These are phyloP conservation scores for Suhomyces pyralidae DNA, from an alignment of 805 yeast species.

Conservation along the genomic window DNA sequence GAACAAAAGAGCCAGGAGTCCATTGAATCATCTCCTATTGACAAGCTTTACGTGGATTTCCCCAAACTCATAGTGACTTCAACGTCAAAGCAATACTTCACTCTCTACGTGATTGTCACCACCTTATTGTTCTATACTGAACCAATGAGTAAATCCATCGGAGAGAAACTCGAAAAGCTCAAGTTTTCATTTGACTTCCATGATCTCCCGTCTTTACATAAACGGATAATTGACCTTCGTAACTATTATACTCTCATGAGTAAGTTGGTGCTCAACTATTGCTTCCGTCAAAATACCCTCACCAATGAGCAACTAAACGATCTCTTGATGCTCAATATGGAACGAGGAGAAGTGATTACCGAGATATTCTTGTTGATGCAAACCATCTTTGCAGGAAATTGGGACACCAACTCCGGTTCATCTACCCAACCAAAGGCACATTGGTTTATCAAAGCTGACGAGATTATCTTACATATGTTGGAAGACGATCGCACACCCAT, in stretches of 20 bases:
- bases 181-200: slow-evolving; percentile 68
- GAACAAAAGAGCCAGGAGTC: background rate
- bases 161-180: slow-evolving; percentile 62
- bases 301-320: slow-evolving; percentile 50
- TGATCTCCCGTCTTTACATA: slow-evolving; percentile 50
- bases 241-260: slow-evolving; percentile 41
- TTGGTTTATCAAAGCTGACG: slow-evolving; percentile 40
- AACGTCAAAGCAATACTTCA: slow-evolving; percentile 70
- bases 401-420: slow-evolving; percentile 11
- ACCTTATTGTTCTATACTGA: slow-evolving; percentile 71
- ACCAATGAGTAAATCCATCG: slow-evolving; percentile 58
- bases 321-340: slow-evolving; percentile 32
- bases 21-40: slow-evolving; percentile 1
- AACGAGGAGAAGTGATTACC: slow-evolving; percentile 30
- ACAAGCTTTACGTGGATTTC: slow-evolving; percentile 56
- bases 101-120: slow-evolving; percentile 59
- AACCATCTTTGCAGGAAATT: slow-evolving; percentile 36
- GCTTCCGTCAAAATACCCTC: slow-evolving; percentile 46
- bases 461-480: slow-evolving; percentile 38
- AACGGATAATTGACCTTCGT: slow-evolving; percentile 50
- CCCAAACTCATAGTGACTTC: slow-evolving; percentile 67
- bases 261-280: slow-evolving; percentile 44
- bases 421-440: slow-evolving; percentile 21
- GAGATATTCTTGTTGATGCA: slow-evolving; percentile 37
- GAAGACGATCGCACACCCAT: slow-evolving; percentile 41